Base-by-base conservation (phyloP, 305 asterid genomes). In the Fraxinus ornus region DNA sequence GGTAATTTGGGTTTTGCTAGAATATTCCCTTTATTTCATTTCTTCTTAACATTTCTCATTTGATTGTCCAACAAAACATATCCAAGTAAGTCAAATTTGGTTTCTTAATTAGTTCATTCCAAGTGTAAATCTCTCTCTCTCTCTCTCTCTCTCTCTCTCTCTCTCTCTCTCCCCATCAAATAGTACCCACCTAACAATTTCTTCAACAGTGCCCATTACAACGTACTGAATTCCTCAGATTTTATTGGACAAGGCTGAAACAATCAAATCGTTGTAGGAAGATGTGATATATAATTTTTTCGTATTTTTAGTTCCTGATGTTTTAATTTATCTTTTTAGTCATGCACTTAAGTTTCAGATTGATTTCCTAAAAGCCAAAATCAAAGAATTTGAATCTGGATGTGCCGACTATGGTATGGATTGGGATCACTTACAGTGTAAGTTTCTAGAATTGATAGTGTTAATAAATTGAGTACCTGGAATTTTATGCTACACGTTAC, bases 291-390 rank as follows among this genome's bases (percentile, higher is more conserved):
- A 47, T 75, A 78, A 64, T 76, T 86, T 7, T 62, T 82, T 13
- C 76, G 37, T 79, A 41, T 8, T 41, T 33, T 86, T 82, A 19
- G 15, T 24, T 55, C 55, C 44, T 82, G 28, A 41, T 82, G 79
- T 55, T 44, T 86, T 80, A 19, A 12, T 86, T 77, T 80, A 68
- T 79, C 30, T 85, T 77, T 87, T 89, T 77, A 87, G 33, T 3
- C 39, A 49, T 57, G 12, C 85, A 41, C 37, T 83, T 79, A 28
- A 78, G 81, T 84, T 86, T 85, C 94, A 95, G 98, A 88, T 93
- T 85, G 91, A 87, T 80, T 79, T 86, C 80, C 90, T 96, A 37
- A 93, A 87, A 85, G 91, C 88, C 7, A 90, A 90, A 89, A 78
- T 91, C 86, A 85, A 86, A 84, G 93, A 88, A 73, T 82, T 90